A percentile compares a stretch with the other conserved stretches of the same genome.
These are phyloP conservation scores for Tylopilus felleus DNA, from an alignment of 768 basidiomycete genomes.

Conservation along the genomic window DNA sequence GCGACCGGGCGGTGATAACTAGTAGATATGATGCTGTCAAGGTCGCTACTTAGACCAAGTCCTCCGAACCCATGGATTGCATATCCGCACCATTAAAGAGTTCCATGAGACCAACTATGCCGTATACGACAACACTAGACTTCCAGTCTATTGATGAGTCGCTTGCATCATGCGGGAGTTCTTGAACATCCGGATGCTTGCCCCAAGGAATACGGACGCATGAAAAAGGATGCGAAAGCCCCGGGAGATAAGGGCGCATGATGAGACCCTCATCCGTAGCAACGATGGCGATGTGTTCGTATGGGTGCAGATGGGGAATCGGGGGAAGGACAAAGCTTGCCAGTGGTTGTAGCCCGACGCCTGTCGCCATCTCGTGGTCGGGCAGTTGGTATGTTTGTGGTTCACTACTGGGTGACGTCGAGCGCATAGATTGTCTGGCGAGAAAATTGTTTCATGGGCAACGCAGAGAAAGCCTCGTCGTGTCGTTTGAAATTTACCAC, in stretches of 20 bases:
- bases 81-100: conserved; percentile 59
- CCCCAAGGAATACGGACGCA: conserved; percentile 60
- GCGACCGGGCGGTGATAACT: conserved; percentile 60
- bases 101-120: conserved; percentile 71
- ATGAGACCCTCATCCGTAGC: conserved; percentile 61
- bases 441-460: conserved; percentile 34
- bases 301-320: conserved; percentile 70
- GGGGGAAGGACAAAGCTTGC: conserved; percentile 62
- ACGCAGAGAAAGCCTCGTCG: not conserved
- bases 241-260: conserved; percentile 53
- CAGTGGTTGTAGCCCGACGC: conserved; percentile 50
- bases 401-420: not conserved
- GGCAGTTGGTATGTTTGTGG: not conserved
- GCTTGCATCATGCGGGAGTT: conserved; percentile 38
- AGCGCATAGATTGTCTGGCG: conserved; percentile 18
- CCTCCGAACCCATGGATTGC: not conserved
- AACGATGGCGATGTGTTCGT: conserved; percentile 64
- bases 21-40: conserved; percentile 69
- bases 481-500: not conserved
- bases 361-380: conserved; percentile 8
- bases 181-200: conserved; percentile 51
- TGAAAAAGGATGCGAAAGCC: conserved; percentile 22
- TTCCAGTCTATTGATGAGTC: conserved; percentile 48
- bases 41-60: conserved; percentile 12
- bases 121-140: conserved; percentile 60